Conservation (phyloP, 192 early-diverging fungal genomes). For the Mortierella hygrophila region DNA sequence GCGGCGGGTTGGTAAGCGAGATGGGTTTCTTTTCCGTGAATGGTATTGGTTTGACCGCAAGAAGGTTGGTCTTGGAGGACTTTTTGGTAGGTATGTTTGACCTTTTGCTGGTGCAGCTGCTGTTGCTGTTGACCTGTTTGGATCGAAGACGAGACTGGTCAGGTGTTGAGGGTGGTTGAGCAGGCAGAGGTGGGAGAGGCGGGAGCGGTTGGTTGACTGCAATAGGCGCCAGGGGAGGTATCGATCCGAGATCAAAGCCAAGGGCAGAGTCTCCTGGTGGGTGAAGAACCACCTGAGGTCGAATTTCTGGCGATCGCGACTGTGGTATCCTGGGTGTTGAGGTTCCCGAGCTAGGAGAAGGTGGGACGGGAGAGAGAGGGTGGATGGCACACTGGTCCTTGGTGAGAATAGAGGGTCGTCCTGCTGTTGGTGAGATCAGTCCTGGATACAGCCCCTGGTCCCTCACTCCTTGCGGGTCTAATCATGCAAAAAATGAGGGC, state of each 20-base stretch:
- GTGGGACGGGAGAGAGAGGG: slow-evolving; percentile 31
- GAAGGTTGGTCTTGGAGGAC: slow-evolving; percentile 1
- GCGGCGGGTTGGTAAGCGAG: slow-evolving; percentile 58
- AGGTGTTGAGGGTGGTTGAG: slow-evolving; percentile 11
- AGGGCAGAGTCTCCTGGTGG: slow-evolving; percentile 11
- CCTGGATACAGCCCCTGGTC: slow-evolving; percentile 16
- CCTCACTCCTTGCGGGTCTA: slow-evolving; percentile 19
- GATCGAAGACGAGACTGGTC: slow-evolving; percentile 10
- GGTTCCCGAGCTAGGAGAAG: slow-evolving; percentile 34
- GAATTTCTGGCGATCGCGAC: slow-evolving; percentile 39
- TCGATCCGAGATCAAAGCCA: slow-evolving; percentile 18
- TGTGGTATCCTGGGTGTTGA: slow-evolving; percentile 37
- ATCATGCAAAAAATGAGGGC: not conserved
- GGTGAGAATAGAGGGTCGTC: slow-evolving; percentile 16
- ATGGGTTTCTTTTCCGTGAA: slow-evolving; percentile 37
- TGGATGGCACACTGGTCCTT: slow-evolving; percentile 36
- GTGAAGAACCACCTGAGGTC: slow-evolving; percentile 21
- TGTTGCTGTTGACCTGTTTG: not conserved
- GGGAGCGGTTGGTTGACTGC: slow-evolving; percentile 39
- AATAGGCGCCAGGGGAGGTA: slow-evolving; percentile 12
- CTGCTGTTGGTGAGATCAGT: not conserved
- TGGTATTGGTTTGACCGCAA: slow-evolving; percentile 9
- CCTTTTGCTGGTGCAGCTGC: not conserved
- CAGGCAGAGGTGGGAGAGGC: slow-evolving; percentile 17
- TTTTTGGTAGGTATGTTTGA: not conserved